These are phyloP conservation scores for Jamesozyma hellenica DNA, from an alignment of 805 yeast species.

Conservation along the genomic window DNA sequence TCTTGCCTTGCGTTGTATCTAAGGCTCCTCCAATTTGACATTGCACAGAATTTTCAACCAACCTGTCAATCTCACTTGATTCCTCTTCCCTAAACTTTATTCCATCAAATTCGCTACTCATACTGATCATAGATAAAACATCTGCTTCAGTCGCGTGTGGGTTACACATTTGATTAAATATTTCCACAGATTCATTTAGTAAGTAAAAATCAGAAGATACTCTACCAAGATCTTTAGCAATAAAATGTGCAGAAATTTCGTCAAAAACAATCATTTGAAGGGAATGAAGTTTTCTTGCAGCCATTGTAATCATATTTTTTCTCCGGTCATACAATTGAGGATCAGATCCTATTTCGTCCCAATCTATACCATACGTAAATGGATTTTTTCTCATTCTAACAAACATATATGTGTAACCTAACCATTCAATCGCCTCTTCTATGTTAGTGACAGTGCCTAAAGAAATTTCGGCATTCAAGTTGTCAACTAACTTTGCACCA, in stretches of 20 bases:
- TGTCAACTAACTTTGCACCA: slow-evolving; percentile 72
- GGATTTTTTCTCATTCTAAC: slow-evolving; percentile 95
- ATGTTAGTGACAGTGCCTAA: slow-evolving; percentile 90
- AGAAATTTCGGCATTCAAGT: slow-evolving; percentile 91
- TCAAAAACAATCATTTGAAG: slow-evolving; percentile 92
- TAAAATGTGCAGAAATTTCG: slow-evolving; percentile 67
- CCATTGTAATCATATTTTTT: slow-evolving; percentile 61
- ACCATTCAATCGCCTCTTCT: slow-evolving; percentile 92
- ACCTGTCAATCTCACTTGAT: slow-evolving; percentile 52
- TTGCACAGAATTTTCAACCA: slow-evolving; percentile 51
- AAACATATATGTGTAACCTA: slow-evolving; percentile 91
- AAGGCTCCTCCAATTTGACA: slow-evolving; percentile 76
- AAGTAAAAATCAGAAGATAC: slow-evolving; percentile 90
- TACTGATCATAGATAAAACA: slow-evolving; percentile 74
- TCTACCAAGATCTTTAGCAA: slow-evolving; percentile 84
- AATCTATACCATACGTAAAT: slow-evolving; percentile 79
- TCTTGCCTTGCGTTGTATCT: slow-evolving; percentile 73
- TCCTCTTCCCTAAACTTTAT: slow-evolving; percentile 87
- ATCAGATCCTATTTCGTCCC: slow-evolving; percentile 77
- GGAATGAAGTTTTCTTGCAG: slow-evolving; percentile 75
- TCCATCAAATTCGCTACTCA: slow-evolving; percentile 89
- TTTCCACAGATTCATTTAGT: slow-evolving; percentile 74
- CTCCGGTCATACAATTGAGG: slow-evolving; percentile 68
- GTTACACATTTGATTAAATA: slow-evolving; percentile 74
- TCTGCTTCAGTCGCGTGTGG: slow-evolving; percentile 90